Evolutionary conservation across 2,329 filamentous ascomycete species (phyloP).

Genomic region (Fusarium pseudonygamai): DNA sequence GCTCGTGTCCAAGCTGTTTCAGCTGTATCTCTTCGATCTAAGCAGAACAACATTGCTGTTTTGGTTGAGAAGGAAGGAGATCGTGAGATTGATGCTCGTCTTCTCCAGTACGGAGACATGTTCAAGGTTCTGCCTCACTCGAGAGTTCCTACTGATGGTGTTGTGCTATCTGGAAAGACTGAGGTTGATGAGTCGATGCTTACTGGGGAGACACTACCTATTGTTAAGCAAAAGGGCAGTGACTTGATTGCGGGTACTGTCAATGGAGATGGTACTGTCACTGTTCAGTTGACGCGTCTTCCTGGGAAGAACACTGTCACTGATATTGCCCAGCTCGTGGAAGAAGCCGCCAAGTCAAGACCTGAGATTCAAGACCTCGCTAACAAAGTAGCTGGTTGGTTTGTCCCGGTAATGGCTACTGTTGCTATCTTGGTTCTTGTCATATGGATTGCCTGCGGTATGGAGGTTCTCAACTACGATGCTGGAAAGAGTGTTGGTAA

Average conservation of each 20-base stretch:
- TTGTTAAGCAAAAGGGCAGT: constrained; percentile 1
- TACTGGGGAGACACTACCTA: not conserved
- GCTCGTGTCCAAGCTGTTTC: constrained; percentile 50
- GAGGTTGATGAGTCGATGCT: constrained; percentile 74
- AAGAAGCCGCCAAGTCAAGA: constrained; percentile 67
- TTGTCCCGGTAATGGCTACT: constrained; percentile 64
- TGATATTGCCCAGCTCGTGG: constrained; percentile 66
- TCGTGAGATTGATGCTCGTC: constrained; percentile 60
- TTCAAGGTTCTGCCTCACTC: constrained; percentile 63
- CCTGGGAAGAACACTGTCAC: constrained; percentile 67
- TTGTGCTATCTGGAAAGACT: constrained; percentile 60
- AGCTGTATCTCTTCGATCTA: constrained; percentile 49
- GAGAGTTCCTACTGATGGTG: constrained; percentile 66
- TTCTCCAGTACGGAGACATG: constrained; percentile 67
- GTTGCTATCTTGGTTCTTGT: constrained; percentile 56
- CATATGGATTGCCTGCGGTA: constrained; percentile 1
- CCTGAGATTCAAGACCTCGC: constrained; percentile 67
- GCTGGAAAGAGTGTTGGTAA: constrained; percentile 40
- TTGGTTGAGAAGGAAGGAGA: constrained; percentile 49
- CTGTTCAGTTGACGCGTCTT: constrained; percentile 60
- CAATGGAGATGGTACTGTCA: constrained; percentile 57
- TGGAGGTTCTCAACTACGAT: constrained; percentile 50
- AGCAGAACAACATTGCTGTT: constrained; percentile 61
- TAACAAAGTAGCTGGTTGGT: constrained; percentile 66
- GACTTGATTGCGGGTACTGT: constrained; percentile 7